Evolutionary conservation across 1,284 basidiomycete genomes (phyloP), one percentile per base, ranked within the genome.

Genomic region (Trametes pubescens): DNA sequence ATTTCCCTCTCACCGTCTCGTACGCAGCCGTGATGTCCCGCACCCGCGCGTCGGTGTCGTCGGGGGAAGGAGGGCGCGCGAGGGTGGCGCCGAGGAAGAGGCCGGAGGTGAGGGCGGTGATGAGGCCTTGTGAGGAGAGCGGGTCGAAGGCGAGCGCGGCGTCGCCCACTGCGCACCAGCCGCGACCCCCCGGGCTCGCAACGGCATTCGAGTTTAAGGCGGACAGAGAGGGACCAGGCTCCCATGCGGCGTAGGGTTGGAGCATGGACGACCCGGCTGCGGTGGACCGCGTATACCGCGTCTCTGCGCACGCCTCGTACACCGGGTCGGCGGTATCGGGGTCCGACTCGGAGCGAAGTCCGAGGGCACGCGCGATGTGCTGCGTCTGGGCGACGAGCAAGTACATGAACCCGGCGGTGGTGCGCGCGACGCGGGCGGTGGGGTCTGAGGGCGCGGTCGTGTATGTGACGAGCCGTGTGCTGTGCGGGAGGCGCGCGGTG

Each of bases 81-180:
- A 68, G 59, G n/a, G 51, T 48, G 13, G 26, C 32, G 13, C 76
- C 75, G 44, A 75, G 55, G 44, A 70, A 70, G 43, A 65, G 64
- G 8, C 77, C 76, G 57, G 68, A 65, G 21, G 75, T 69, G 52
- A 79, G 65, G 1, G 76, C 70, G 22, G 76, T 78, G 53, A 79
- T 73, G 68, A 79, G 79, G 14, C 78, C 79, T 57, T 78, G 77
- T 13, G 77, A 79, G 5, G 77, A 78, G 11, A 79, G 73, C 8
- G 78, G 77, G 59, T 79, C 78, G 61, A 78, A 78, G n/a, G 77
- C 76, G 66, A 77, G 69, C 4, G 78, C 76, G 11, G 77, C 76
- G 63, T 79, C 76, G 13, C 77, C 77, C n/a, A 78, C 76, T 43
- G 77, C 75, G 56, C 70, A 72, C 73, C 77, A 78, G 35, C 59